Percentiles rank a stretch among this genome's conserved stretches.
Evolutionary conservation across 1,284 basidiomycete genomes (phyloP).

Genomic region (Cystobasidiaceae sp.): DNA sequence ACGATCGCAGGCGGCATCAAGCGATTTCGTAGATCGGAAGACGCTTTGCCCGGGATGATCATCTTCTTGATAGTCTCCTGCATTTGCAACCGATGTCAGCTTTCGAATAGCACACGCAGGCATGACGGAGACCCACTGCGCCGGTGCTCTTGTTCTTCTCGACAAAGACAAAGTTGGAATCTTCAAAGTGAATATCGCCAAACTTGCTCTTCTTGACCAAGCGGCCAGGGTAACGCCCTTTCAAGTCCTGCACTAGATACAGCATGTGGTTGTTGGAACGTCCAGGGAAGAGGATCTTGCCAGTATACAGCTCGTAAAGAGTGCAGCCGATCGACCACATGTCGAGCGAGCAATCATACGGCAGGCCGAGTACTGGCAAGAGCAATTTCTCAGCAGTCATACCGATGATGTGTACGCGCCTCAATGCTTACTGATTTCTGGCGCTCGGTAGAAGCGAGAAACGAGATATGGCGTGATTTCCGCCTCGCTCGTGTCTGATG

Average conservation of each 20-base stretch:
- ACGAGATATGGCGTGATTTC: constrained; percentile 98
- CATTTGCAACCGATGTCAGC: too few species aligned
- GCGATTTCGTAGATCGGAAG: constrained; percentile 70
- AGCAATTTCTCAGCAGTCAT: neutral
- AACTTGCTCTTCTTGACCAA: constrained; percentile 93
- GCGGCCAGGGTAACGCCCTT: constrained; percentile 86
- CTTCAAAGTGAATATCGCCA: constrained; percentile 88
- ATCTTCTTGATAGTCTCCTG: constrained; percentile 77
- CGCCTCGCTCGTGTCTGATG: constrained; percentile 85
- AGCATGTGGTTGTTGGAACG: constrained; percentile 98
- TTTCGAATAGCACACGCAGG: too few species aligned
- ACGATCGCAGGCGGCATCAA: constrained; percentile 69
- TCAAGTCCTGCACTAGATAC: constrained; percentile 83
- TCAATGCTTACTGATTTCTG: constrained; percentile 81
- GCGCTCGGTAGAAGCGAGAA: constrained; percentile 94
- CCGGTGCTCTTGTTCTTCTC: constrained; percentile 79
- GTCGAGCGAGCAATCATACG: constrained; percentile 89
- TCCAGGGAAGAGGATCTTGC: constrained; percentile 96
- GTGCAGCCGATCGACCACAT: constrained; percentile 98
- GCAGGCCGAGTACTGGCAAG: constrained; percentile 83
- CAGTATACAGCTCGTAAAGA: constrained; percentile 94
- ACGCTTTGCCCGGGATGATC: constrained; percentile 70
- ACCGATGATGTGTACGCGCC: neutral
- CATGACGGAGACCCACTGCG: constrained; percentile 68
- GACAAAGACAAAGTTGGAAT: constrained; percentile 69